Percentiles rank a stretch among this genome's conserved stretches.
phyloP scores from a whole-genome alignment of 2,329 filamentous ascomycete genomes.

The Grosmannia penicillata region DNA sequence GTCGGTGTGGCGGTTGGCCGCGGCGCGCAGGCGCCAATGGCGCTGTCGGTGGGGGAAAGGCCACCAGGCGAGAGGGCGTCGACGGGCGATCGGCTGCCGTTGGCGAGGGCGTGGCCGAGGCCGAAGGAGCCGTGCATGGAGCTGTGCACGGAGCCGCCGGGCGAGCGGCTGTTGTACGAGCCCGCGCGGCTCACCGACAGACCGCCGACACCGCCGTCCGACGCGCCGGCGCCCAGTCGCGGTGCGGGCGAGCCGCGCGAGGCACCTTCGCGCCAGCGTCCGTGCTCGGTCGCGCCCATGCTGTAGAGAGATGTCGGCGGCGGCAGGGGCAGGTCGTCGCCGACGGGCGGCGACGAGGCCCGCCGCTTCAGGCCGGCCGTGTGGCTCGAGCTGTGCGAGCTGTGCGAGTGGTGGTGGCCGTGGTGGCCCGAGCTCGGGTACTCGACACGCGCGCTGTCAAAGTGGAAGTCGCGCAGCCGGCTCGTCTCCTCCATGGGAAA shows the following conservation, averaged over 20 bases:
- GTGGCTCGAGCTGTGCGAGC: too few relatives aligned
- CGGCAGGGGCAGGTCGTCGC: constrained; percentile 29
- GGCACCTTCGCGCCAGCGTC: constrained; percentile 31
- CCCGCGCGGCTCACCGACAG: constrained; percentile 25
- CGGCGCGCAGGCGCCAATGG: constrained; percentile 18
- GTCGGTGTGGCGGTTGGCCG: too few relatives aligned
- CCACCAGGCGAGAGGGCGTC: too few relatives aligned
- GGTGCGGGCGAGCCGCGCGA: constrained; percentile 38
- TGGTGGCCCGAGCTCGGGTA: too few relatives aligned
- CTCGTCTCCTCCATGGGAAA: constrained; percentile 30
- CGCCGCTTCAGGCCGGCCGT: constrained; percentile 36
- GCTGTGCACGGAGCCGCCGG: too few relatives aligned
- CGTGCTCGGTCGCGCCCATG: constrained; percentile 25
- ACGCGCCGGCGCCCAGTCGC: constrained; percentile 30
- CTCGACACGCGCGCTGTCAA: too few relatives aligned
- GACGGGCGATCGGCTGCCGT: constrained; percentile 26
- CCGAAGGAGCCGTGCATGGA: too few relatives aligned
- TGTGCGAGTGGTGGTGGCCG: too few relatives aligned
- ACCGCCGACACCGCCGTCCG: constrained; percentile 24
- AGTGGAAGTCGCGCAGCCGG: constrained; percentile 24
- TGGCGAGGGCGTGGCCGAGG: constrained; percentile 28
- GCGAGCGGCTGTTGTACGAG: constrained; percentile 32
- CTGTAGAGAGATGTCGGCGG: constrained; percentile 16
- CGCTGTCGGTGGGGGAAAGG: constrained; percentile 30
- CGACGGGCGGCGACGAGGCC: constrained; percentile 36